These are phyloP conservation scores for Symmetrospora coprosmae DNA, from an alignment of 768 basidiomycete genomes.

Conservation along the genomic window DNA sequence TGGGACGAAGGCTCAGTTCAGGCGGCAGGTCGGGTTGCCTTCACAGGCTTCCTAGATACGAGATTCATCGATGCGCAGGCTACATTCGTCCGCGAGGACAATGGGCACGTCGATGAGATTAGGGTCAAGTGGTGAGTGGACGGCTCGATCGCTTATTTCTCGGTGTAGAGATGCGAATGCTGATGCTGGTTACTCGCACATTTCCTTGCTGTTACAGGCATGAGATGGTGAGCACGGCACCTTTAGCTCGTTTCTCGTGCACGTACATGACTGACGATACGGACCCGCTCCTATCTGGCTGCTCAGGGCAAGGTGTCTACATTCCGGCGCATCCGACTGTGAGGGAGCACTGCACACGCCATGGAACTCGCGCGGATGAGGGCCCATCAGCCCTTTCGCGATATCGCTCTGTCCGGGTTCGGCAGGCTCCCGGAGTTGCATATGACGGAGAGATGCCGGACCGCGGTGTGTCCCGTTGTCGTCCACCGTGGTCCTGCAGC, in stretches of 20 bases:
- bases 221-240: background rate
- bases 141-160: background rate
- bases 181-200: background rate
- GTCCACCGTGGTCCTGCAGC: no score
- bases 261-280: background rate
- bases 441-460: no score
- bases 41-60: conserved; percentile 15
- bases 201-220: background rate
- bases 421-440: no score
- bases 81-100: conserved; percentile 10
- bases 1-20: conserved; percentile 5
- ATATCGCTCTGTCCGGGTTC: no score
- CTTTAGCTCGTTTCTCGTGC: background rate
- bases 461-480: no score
- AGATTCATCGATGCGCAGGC: conserved; percentile 21
- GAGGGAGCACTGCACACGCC: no score
- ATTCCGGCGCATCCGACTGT: no score
- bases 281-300: background rate
- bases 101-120: conserved; percentile 19
- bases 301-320: background rate
- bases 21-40: conserved; percentile 15
- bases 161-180: background rate
- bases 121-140: conserved; percentile 14
- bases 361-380: no score
- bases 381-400: no score